These are phyloP conservation scores for Cladosporium sp. DNA, from an alignment of 2,329 filamentous ascomycete species.

Conservation along the genomic window DNA sequence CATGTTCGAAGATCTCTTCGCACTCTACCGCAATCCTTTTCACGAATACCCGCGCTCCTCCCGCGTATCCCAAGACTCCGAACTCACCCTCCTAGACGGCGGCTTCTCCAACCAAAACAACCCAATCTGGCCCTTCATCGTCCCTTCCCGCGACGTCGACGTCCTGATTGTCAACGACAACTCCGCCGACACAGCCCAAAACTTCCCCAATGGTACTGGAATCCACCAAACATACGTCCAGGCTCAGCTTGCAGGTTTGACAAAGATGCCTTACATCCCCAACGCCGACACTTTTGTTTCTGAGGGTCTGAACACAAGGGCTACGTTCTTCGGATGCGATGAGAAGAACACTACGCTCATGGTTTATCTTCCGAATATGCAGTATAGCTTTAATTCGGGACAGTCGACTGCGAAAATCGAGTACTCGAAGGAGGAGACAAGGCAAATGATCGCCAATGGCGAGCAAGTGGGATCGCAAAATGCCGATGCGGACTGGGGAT, in stretches of 20 bases:
- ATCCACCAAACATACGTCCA: constrained; percentile 56
- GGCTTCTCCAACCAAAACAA: constrained; percentile 49
- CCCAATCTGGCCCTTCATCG: constrained; percentile 50
- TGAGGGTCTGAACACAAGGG: constrained; percentile 55
- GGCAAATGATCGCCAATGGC: constrained; percentile 40
- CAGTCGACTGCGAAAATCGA: constrained; percentile 31
- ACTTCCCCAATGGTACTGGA: constrained; percentile 60
- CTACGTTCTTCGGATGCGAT: constrained; percentile 62
- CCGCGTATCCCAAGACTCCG: constrained; percentile 31
- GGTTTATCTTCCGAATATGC: constrained; percentile 43
- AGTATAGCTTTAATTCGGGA: constrained; percentile 35
- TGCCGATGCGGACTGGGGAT: constrained; percentile 33
- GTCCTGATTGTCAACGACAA: constrained; percentile 64
- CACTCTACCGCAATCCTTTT: constrained; percentile 60
- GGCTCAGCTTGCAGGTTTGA: constrained; percentile 47
- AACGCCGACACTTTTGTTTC: constrained; percentile 54
- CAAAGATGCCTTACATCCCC: constrained; percentile 57
- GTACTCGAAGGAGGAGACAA: constrained; percentile 34
- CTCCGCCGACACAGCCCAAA: constrained; percentile 54
- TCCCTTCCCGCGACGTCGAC: constrained; percentile 51
- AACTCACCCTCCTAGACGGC: constrained; percentile 49
- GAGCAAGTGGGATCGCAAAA: constrained; percentile 37
- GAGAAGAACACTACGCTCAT: constrained; percentile 33
- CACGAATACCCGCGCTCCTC: constrained; percentile 46
- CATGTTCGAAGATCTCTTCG: constrained; percentile 38